These are phyloP conservation scores for Heterococcus sp. DNA, from an alignment of 108 stramenopile species.

Conservation along the genomic window DNA sequence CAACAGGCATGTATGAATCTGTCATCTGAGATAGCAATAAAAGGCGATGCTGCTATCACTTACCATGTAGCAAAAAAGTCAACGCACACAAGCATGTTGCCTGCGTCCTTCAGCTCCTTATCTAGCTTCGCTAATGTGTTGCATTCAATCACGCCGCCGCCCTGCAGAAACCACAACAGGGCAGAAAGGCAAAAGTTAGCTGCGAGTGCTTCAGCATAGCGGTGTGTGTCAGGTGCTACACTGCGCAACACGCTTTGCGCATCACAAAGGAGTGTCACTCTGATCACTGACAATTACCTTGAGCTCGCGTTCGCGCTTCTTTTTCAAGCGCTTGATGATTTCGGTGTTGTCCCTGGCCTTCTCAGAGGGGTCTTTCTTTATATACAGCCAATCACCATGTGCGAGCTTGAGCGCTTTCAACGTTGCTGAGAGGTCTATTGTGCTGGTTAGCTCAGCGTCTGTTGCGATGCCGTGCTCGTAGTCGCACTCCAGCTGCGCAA, in stretches of 20 bases:
- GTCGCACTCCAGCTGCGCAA: not conserved
- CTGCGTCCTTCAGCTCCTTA: slow-evolving; percentile 39
- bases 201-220: no score
- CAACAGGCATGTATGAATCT: no score
- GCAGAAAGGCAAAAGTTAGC: not conserved
- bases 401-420: not conserved
- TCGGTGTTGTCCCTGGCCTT: not conserved
- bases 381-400: not conserved
- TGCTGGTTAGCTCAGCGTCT: not conserved
- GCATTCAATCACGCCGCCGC: slow-evolving; percentile 31
- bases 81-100: slow-evolving; percentile 35
- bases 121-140: slow-evolving; percentile 20
- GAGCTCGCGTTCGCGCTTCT: not conserved
- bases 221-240: no score
- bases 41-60: no score
- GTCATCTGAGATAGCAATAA: no score
- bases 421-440: not conserved
- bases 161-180: not conserved
- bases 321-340: not conserved
- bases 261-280: no score
- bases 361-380: not conserved
- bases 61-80: slow-evolving; percentile 45
- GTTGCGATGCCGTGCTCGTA: not conserved
- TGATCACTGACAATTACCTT: no score
- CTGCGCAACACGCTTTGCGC: no score